Evolutionary conservation across 768 basidiomycete genomes (phyloP).

Genomic region (Rhizopogon sp.): DNA sequence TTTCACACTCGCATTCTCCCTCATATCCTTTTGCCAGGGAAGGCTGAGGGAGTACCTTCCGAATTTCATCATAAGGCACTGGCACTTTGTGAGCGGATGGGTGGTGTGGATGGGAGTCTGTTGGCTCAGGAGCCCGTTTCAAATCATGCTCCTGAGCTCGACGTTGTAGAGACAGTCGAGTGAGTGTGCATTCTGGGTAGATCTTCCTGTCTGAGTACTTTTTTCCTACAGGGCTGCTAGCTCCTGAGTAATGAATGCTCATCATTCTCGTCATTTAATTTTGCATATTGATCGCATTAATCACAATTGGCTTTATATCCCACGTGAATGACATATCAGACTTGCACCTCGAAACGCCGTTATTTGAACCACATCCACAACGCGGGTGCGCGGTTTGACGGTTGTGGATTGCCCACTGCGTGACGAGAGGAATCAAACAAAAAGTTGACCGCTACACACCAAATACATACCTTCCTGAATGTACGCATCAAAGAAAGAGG

Average conservation of each 20-base stretch:
- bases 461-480: not conserved
- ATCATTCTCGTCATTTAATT: not conserved
- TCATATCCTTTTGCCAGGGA: constrained; percentile 23
- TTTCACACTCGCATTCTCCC: constrained; percentile 33
- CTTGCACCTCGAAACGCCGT: not conserved
- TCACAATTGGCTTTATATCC: not conserved
- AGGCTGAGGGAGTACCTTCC: constrained; percentile 22
- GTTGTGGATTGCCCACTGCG: not conserved
- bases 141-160: constrained; percentile 3
- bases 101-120: constrained; percentile 22
- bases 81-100: constrained; percentile 25
- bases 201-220: not conserved
- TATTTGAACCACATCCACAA: not conserved
- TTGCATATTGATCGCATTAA: constrained; percentile 1
- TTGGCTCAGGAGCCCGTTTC: not conserved
- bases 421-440: too few species aligned
- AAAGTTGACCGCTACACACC: not conserved
- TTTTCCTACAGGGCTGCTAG: not conserved
- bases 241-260: not conserved
- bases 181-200: constrained; percentile 9
- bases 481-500: not conserved
- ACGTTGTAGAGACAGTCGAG: constrained; percentile 9
- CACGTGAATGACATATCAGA: not conserved
- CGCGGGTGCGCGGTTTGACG: not conserved
- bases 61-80: constrained; percentile 24